Evolutionary conservation across 441 rosid genomes (phyloP).

Genomic region (Isatis lusitanica): DNA sequence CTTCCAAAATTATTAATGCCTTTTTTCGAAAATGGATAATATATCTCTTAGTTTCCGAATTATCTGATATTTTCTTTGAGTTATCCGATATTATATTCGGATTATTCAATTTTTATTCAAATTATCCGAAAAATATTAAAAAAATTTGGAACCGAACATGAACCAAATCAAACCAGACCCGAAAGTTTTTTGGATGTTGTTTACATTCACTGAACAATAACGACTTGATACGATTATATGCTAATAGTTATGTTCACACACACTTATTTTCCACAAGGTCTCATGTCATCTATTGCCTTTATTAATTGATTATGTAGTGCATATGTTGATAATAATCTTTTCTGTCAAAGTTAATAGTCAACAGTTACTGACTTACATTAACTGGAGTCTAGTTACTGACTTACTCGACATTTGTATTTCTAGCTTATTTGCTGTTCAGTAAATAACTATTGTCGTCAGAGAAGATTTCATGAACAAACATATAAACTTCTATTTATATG

Average conservation of each 20-base stretch:
- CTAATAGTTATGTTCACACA: neutral
- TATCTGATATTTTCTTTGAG: too few species aligned
- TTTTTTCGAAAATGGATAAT: neutral
- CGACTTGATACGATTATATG: neutral
- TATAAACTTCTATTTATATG: neutral
- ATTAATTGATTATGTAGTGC: neutral
- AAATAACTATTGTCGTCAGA: neutral
- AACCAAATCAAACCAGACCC: too few species aligned
- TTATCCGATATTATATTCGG: too few species aligned
- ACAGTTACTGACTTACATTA: slow-evolving; percentile 10
- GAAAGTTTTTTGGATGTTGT: neutral
- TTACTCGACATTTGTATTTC: neutral
- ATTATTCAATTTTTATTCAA: too few species aligned
- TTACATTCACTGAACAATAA: neutral
- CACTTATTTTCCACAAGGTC: slow-evolving; percentile 10
- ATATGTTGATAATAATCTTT: neutral
- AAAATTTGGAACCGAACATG: too few species aligned
- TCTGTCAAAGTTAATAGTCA: slow-evolving; percentile 9
- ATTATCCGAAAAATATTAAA: too few species aligned
- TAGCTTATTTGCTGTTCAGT: neutral
- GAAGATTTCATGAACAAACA: neutral
- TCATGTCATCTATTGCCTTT: neutral
- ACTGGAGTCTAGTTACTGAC: neutral
- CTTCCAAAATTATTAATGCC: neutral
- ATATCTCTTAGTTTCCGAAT: neutral